Evolutionary conservation across 352 stramenopile genomes (phyloP).

Genomic region (Globisporangium nodosum): DNA sequence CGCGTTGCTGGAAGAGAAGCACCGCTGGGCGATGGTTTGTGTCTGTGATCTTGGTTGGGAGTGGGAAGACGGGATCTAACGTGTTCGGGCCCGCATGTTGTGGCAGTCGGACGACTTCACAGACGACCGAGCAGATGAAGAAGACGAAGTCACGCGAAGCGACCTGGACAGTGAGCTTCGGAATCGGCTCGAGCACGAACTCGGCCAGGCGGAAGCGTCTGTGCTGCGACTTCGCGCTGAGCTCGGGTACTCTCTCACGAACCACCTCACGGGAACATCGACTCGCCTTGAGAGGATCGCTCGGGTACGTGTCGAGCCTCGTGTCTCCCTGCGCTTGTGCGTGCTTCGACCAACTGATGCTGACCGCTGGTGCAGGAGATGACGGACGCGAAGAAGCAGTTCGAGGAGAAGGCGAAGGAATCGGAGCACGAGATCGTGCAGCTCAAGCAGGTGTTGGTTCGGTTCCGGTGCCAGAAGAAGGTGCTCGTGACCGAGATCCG

Average conservation of each 20-base stretch:
- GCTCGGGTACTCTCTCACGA: constrained; percentile 70
- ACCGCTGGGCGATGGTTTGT: constrained; percentile 75
- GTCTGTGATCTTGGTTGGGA: background rate
- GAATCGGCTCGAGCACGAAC: constrained; percentile 57
- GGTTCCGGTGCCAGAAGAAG: constrained; percentile 71
- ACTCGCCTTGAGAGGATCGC: constrained; percentile 71
- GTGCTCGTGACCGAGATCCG: constrained; percentile 73
- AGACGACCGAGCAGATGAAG: constrained; percentile 16
- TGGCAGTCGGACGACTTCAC: constrained; percentile 63
- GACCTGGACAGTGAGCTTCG: constrained; percentile 46
- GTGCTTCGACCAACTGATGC: background rate
- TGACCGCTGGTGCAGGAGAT: constrained; percentile 37
- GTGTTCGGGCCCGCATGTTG: background rate
- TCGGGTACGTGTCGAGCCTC: constrained; percentile 19
- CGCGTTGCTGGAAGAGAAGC: constrained; percentile 75
- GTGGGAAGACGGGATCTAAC: background rate
- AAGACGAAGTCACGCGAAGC: constrained; percentile 17
- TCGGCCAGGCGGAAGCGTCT: constrained; percentile 62
- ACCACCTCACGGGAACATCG: constrained; percentile 67
- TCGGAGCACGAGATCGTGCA: constrained; percentile 46
- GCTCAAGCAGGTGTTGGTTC: constrained; percentile 67
- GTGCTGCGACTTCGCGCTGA: constrained; percentile 70
- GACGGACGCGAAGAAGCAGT: constrained; percentile 57
- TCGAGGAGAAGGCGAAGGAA: constrained; percentile 56
- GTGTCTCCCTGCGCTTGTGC: too few species aligned